These are phyloP conservation scores for Irpex sp. DNA, from an alignment of 1,284 basidiomycete species.

Conservation along the genomic window DNA sequence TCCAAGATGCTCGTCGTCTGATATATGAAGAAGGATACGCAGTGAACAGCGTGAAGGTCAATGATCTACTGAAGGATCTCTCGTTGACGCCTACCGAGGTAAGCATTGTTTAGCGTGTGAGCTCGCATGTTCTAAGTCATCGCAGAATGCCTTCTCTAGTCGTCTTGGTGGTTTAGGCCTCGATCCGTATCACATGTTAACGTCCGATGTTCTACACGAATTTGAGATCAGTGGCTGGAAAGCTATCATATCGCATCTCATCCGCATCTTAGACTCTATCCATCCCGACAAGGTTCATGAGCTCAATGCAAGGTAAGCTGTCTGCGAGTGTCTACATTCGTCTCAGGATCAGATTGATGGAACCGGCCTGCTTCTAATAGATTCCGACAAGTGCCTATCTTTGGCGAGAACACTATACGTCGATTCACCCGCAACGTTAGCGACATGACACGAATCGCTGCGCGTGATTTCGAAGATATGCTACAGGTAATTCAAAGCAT, in stretches of 20 bases:
- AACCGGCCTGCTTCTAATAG: neutral
- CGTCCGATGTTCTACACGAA: conserved; percentile 25
- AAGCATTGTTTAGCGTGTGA: neutral
- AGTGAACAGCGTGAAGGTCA: neutral
- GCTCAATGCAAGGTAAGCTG: conserved; percentile 18
- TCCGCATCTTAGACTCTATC: conserved; percentile 19
- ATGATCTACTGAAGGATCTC: neutral
- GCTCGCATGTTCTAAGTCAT: neutral
- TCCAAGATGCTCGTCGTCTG: neutral
- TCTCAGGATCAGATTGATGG: no score
- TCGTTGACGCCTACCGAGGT: neutral
- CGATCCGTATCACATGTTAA: conserved; percentile 19
- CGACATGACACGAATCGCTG: conserved; percentile 24
- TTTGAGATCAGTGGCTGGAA: conserved; percentile 29
- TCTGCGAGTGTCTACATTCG: no score
- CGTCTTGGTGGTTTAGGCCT: neutral
- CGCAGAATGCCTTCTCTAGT: neutral
- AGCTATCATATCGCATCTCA: conserved; percentile 19
- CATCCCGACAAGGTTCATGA: conserved; percentile 7
- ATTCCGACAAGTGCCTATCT: conserved; percentile 15
- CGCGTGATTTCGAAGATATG: conserved; percentile 26
- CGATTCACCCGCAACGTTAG: conserved; percentile 21
- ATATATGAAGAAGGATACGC: neutral
- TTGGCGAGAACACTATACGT: conserved; percentile 24
- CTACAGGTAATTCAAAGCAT: conserved; percentile 17